Evolutionary conservation across 345 rosid species (phyloP).

Genomic region (Aegle marmelos): DNA sequence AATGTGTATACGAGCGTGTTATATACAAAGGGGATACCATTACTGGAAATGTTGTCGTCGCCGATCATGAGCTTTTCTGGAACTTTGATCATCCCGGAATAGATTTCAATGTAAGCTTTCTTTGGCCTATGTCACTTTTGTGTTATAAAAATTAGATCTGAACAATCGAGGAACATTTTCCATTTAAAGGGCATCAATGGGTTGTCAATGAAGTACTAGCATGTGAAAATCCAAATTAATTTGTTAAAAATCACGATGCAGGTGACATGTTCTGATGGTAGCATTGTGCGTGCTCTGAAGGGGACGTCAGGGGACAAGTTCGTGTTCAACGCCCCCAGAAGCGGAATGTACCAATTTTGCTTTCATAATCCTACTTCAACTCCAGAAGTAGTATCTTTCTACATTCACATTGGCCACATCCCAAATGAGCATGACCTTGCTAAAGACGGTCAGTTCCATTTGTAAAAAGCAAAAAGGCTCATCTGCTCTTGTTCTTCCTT

Average conservation of each 20-base stretch:
- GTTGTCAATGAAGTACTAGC: neutral
- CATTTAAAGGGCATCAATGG: too few species aligned
- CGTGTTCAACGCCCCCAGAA: constrained; percentile 30
- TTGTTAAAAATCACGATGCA: neutral
- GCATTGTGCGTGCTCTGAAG: constrained; percentile 23
- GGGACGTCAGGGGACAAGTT: constrained; percentile 40
- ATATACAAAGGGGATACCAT: neutral
- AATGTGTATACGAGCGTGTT: neutral
- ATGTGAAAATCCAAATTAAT: neutral
- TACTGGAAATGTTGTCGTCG: constrained; percentile 9
- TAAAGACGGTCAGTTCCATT: constrained; percentile 28
- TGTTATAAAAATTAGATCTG: neutral
- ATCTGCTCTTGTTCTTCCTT: neutral
- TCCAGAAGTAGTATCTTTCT: constrained; percentile 39
- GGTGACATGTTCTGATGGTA: constrained; percentile 31
- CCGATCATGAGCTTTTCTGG: constrained; percentile 14
- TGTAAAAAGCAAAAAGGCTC: neutral
- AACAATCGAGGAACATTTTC: too few species aligned
- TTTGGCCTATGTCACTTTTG: neutral
- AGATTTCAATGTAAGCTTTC: neutral
- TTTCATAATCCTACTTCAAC: constrained; percentile 37
- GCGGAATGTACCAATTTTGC: constrained; percentile 40
- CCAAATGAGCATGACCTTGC: constrained; percentile 40
- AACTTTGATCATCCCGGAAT: constrained; percentile 1
- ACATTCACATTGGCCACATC: constrained; percentile 41